Percentiles rank a stretch among this genome's conserved stretches.
Conservation (phyloP, 208 protist species). For the Strigomonas culicis region DNA sequence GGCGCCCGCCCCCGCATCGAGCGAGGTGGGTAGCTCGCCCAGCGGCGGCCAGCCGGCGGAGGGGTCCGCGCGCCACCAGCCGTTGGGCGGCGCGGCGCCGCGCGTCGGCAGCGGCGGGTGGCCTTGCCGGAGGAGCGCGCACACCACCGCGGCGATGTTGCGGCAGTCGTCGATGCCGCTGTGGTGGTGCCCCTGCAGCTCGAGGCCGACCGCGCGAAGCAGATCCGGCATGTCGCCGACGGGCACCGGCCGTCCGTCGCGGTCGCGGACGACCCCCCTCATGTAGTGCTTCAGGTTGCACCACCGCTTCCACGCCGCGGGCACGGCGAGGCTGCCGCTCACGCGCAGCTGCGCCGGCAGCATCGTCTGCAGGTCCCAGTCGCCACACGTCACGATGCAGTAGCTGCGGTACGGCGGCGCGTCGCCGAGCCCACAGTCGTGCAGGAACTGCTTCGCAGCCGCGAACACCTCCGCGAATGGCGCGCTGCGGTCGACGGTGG, state of each 20-base stretch:
- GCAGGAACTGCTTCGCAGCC: constrained; percentile 59
- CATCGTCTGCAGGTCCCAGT: constrained; percentile 92
- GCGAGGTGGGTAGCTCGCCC: constrained; percentile 11
- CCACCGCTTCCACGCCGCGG: constrained; percentile 57
- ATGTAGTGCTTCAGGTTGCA: constrained; percentile 91
- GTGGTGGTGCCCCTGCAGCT: constrained; percentile 83
- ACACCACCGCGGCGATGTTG: constrained; percentile 87
- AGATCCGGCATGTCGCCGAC: constrained; percentile 52
- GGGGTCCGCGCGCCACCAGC: constrained; percentile 19
- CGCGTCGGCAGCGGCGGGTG: neutral
- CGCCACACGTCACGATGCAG: constrained; percentile 91
- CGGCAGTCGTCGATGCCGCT: constrained; percentile 92
- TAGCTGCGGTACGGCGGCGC: constrained; percentile 46
- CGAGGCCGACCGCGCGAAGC: constrained; percentile 51
- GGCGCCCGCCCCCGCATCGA: neutral
- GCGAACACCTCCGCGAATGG: constrained; percentile 65
- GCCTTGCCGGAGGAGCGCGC: constrained; percentile 38
- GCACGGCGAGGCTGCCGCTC: constrained; percentile 21
- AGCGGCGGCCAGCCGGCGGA: constrained; percentile 9
- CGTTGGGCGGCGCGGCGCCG: neutral
- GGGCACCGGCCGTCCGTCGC: neutral
- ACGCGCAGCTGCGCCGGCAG: constrained; percentile 60
- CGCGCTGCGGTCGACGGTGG: constrained; percentile 38
- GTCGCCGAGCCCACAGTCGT: constrained; percentile 38
- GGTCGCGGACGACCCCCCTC: constrained; percentile 8